phyloP scores from a whole-genome alignment of 1,284 basidiomycete species.

The Marasmius sp. region DNA sequence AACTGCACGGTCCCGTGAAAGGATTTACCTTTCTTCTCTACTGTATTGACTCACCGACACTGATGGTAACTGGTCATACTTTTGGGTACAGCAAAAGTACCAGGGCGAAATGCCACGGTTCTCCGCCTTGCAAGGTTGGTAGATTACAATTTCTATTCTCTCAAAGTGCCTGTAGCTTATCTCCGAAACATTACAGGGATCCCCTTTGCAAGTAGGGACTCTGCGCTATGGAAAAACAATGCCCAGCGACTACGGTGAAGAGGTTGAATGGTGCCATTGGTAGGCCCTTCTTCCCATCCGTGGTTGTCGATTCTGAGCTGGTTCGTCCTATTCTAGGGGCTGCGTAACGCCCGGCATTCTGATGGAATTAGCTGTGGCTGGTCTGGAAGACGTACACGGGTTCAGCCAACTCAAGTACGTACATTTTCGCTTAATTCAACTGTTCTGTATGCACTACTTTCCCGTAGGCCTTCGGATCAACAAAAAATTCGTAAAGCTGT shows the following conservation, averaged over 20 bases:
- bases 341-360: slow-evolving; percentile 66
- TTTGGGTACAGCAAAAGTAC: slow-evolving; percentile 71
- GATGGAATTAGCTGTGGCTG: slow-evolving; percentile 41
- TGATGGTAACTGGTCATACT: slow-evolving; percentile 32
- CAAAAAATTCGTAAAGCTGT: slow-evolving; percentile 60
- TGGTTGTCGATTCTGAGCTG: slow-evolving; percentile 3
- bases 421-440: slow-evolving; percentile 5
- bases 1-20: background rate
- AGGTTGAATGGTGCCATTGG: slow-evolving; percentile 76
- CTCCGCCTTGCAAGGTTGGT: slow-evolving; percentile 52
- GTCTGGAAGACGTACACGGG: slow-evolving; percentile 46
- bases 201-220: slow-evolving; percentile 49
- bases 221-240: slow-evolving; percentile 61
- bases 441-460: background rate
- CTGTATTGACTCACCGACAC: slow-evolving; percentile 9
- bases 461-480: slow-evolving; percentile 54
- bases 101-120: slow-evolving; percentile 66
- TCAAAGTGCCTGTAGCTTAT: slow-evolving; percentile 1
- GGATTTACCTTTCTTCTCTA: background rate
- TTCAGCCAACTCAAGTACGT: slow-evolving; percentile 52
- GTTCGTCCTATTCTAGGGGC: slow-evolving; percentile 45
- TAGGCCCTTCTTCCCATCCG: slow-evolving; percentile 26
- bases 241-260: slow-evolving; percentile 52
- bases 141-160: background rate
- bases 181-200: slow-evolving; percentile 32